Evolutionary conservation across 129 eudicot genomes (phyloP).

Genomic region (Apium graveolens): DNA sequence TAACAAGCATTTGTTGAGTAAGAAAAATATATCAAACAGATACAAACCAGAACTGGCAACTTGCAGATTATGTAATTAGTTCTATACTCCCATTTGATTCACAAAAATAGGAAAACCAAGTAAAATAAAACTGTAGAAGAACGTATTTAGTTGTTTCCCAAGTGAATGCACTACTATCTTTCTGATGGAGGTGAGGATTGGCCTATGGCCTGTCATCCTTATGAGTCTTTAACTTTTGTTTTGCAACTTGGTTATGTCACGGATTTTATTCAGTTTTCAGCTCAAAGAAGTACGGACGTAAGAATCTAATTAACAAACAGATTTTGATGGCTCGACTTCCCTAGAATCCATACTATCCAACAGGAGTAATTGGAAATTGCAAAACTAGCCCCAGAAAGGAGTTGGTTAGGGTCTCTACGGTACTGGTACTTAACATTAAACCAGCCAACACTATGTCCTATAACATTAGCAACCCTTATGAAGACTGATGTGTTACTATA

Average conservation of each 20-base stretch:
- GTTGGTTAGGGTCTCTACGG: no score
- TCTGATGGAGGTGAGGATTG: background rate
- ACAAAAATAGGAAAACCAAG: background rate
- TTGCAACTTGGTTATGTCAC: background rate
- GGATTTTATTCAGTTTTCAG: no score
- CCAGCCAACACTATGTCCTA: no score
- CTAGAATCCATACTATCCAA: background rate
- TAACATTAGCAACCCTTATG: background rate
- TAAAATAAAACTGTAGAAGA: background rate
- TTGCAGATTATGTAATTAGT: background rate
- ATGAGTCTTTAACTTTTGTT: background rate
- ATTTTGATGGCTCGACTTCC: background rate
- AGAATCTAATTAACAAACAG: background rate
- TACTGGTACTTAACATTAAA: no score
- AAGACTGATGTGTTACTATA: background rate
- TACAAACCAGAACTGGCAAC: background rate
- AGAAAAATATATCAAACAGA: constrained; percentile 6
- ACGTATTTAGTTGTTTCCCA: background rate
- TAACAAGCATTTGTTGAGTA: constrained; percentile 8
- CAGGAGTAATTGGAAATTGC: background rate
- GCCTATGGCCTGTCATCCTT: background rate
- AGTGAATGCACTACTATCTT: background rate
- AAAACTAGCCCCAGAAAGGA: background rate
- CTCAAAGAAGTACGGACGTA: background rate
- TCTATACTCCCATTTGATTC: background rate